Evolutionary conservation across 768 basidiomycete genomes (phyloP).

Genomic region (Leccinum imitatum): DNA sequence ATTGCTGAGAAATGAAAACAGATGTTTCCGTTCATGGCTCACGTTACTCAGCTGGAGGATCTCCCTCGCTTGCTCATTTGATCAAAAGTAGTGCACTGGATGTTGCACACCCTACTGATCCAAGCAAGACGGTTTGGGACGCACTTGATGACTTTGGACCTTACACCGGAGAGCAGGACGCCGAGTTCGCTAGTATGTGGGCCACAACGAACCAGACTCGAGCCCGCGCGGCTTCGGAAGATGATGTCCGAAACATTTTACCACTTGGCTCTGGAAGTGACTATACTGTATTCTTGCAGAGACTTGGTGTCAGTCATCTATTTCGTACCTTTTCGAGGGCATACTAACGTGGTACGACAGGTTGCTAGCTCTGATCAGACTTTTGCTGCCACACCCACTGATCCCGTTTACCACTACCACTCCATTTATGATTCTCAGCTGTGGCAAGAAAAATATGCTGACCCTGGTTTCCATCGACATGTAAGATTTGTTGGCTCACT

Average conservation of each 20-base stretch:
- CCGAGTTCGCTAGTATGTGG: conserved; percentile 43
- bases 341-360: conserved; percentile 15
- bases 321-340: background rate
- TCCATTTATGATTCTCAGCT: conserved; percentile 69
- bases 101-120: conserved; percentile 55
- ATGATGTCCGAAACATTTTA: conserved; percentile 42
- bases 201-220: conserved; percentile 33
- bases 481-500: conserved; percentile 37
- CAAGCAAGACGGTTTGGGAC: conserved; percentile 56
- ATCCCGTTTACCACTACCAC: conserved; percentile 72
- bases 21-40: conserved; percentile 57
- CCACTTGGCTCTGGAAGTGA: conserved; percentile 85
- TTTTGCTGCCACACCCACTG: conserved; percentile 37
- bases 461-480: conserved; percentile 73
- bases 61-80: conserved; percentile 66
- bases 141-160: conserved; percentile 55
- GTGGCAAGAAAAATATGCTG: conserved; percentile 74
- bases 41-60: conserved; percentile 48
- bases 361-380: conserved; percentile 35
- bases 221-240: conserved; percentile 17
- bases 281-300: conserved; percentile 88
- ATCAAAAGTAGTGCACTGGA: conserved; percentile 52
- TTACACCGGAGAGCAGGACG: conserved; percentile 42
- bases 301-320: conserved; percentile 51
- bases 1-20: conserved; percentile 18